phyloP scores from a whole-genome alignment of 2,329 filamentous ascomycete species.

The Epichloe elymi region DNA sequence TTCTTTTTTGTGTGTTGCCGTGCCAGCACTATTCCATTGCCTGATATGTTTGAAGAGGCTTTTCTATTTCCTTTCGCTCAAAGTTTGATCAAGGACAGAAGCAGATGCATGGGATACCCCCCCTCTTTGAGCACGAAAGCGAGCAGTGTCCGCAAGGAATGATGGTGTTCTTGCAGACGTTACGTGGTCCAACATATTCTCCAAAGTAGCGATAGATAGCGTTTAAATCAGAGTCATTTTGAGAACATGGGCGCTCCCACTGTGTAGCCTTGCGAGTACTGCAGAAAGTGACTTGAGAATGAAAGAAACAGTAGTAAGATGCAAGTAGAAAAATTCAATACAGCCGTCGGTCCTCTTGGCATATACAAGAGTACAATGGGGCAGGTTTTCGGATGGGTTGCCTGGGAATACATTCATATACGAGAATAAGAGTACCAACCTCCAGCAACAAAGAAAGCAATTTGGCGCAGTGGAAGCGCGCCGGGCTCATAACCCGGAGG shows the following conservation, averaged over 20 bases:
- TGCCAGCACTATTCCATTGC: not conserved
- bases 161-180: not conserved
- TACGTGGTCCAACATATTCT: not conserved
- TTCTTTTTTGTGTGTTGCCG: not conserved
- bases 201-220: not conserved
- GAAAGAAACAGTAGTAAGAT: too few species aligned
- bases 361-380: too few species aligned
- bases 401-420: not conserved
- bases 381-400: too few species aligned
- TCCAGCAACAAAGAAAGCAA: slow-evolving; percentile 6
- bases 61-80: not conserved
- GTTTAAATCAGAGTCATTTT: not conserved
- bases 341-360: too few species aligned
- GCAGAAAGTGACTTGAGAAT: too few species aligned
- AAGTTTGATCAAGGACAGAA: not conserved
- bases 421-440: rapidly evolving
- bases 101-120: not conserved
- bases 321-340: too few species aligned
- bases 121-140: not conserved
- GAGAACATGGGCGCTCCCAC: too few species aligned
- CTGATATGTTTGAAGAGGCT: not conserved
- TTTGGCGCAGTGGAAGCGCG: slow-evolving; percentile 19
- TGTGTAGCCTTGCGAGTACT: too few species aligned
- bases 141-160: not conserved
- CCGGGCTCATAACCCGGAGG: slow-evolving; percentile 15